Conservation (phyloP, 495 filamentous ascomycete genomes). For the Pyrenopolyporus hunteri region DNA sequence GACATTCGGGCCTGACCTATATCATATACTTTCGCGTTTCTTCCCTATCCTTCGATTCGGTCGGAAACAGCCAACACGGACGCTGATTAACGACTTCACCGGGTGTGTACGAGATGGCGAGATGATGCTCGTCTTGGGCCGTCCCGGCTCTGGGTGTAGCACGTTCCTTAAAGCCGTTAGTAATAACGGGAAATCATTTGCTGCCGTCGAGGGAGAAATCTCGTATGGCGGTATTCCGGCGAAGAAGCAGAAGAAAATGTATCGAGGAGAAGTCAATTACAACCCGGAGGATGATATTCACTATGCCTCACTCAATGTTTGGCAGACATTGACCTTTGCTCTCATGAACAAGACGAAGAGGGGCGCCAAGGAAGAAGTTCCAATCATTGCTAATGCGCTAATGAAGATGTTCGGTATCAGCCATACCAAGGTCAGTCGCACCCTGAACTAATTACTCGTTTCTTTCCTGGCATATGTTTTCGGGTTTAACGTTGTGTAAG, state of each 20-base stretch:
- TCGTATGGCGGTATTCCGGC: constrained; percentile 79
- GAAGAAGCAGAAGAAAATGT: constrained; percentile 68
- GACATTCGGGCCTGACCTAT: constrained; percentile 84
- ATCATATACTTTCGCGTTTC: constrained; percentile 67
- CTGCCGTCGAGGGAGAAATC: constrained; percentile 72
- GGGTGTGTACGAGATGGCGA: constrained; percentile 77
- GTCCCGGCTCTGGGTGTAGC: constrained; percentile 79
- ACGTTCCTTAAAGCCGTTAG: constrained; percentile 81
- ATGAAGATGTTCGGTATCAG: constrained; percentile 79
- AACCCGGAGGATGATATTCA: constrained; percentile 84
- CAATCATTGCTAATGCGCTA: constrained; percentile 71
- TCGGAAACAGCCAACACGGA: constrained; percentile 51
- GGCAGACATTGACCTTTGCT: constrained; percentile 82
- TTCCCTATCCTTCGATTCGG: constrained; percentile 65
- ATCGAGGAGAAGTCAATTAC: constrained; percentile 82
- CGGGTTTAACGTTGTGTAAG: no score
- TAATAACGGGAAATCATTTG: constrained; percentile 71
- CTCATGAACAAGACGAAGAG: constrained; percentile 84
- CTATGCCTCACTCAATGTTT: constrained; percentile 76
- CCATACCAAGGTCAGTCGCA: constrained; percentile 65
- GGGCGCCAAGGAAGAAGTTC: constrained; percentile 67
- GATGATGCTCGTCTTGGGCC: constrained; percentile 84
- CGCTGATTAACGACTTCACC: constrained; percentile 75
- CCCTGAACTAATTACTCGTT: background rate
- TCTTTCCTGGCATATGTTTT: background rate